Percentiles rank a stretch among this genome's conserved stretches.
phyloP scores from a whole-genome alignment of 257 asterid species.

The Datura wrightii region DNA sequence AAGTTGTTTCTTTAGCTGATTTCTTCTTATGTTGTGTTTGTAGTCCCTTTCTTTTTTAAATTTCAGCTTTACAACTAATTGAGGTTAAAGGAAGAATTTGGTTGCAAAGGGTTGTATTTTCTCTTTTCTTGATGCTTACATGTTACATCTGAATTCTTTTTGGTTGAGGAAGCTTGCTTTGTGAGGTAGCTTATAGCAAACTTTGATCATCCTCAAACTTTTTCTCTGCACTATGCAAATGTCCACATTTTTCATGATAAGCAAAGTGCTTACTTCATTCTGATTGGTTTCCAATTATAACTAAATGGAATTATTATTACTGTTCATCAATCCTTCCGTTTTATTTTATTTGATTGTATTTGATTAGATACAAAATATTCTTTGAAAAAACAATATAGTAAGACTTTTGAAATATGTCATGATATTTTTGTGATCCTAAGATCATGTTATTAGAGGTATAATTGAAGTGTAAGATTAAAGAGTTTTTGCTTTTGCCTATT shows the following conservation, averaged over 20 bases:
- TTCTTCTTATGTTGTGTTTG: background rate
- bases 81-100: background rate
- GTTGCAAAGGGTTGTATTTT: background rate
- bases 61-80: background rate
- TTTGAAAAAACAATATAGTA: no score
- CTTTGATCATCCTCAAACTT: background rate
- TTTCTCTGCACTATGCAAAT: background rate
- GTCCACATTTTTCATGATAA: background rate
- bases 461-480: no score
- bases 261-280: background rate
- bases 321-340: no score
- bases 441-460: no score
- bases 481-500: no score
- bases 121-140: constrained; percentile 14
- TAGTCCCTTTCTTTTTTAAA: background rate
- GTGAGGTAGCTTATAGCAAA: no score
- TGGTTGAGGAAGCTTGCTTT: background rate
- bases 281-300: background rate
- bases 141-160: background rate
- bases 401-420: no score
- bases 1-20: background rate
- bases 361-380: no score
- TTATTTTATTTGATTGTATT: no score
- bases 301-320: background rate
- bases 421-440: no score